phyloP scores from a whole-genome alignment of 2,329 filamentous ascomycete genomes.

The Domatiomyces globalis region DNA sequence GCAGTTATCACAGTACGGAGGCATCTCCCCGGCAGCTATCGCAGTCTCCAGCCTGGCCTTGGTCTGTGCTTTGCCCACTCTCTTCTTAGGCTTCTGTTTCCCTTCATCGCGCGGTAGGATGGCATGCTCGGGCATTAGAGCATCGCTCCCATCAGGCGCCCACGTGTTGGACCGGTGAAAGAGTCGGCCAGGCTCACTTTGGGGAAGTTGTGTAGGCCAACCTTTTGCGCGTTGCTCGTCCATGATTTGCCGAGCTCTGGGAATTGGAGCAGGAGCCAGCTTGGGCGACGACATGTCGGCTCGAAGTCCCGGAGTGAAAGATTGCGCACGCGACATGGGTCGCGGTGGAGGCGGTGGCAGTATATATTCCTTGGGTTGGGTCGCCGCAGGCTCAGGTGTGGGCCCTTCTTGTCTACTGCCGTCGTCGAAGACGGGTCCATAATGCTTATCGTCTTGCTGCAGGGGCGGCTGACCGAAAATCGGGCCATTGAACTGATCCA shows the following conservation, averaged over 20 bases:
- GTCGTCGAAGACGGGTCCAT: conserved; percentile 14
- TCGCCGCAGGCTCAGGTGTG: not conserved
- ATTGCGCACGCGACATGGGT: conserved; percentile 11
- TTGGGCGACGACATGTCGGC: conserved; percentile 12
- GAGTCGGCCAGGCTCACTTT: conserved; percentile 38
- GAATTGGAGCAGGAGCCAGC: conserved; percentile 16
- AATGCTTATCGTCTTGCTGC: not conserved
- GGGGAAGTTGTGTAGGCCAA: conserved; percentile 24
- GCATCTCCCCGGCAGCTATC: conserved; percentile 68
- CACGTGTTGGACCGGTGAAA: conserved; percentile 32
- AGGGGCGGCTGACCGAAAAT: not conserved
- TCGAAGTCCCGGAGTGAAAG: conserved; percentile 8
- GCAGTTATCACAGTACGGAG: conserved; percentile 81
- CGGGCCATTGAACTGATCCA: not conserved
- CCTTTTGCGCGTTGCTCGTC: conserved; percentile 16
- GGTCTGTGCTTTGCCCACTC: conserved; percentile 50
- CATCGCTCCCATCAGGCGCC: conserved; percentile 29
- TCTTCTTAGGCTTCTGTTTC: conserved; percentile 45
- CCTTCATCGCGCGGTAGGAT: conserved; percentile 22
- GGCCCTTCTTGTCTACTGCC: conserved; percentile 4
- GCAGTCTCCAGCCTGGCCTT: conserved; percentile 41
- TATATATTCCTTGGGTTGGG: conserved; percentile 7
- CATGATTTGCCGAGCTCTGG: conserved; percentile 15
- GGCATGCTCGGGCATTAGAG: conserved; percentile 28
- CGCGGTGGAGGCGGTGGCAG: conserved; percentile 12